These are phyloP conservation scores for Colletotrichum liriopes DNA, from an alignment of 2,329 filamentous ascomycete genomes.

Conservation along the genomic window DNA sequence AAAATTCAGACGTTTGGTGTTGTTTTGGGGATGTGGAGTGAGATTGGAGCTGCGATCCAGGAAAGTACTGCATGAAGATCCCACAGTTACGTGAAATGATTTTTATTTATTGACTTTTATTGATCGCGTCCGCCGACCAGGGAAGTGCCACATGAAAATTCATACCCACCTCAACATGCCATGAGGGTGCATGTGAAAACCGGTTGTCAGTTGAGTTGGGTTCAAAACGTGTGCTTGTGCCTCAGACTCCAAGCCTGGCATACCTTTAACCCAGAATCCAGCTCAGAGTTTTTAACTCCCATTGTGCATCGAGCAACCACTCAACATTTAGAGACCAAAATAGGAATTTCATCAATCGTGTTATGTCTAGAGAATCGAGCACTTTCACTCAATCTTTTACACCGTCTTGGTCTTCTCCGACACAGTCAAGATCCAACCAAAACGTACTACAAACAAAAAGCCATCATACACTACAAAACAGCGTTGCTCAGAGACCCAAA, in stretches of 20 bases:
- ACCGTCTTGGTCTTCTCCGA: neutral
- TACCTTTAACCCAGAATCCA: neutral
- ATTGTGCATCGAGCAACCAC: no score
- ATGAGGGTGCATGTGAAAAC: neutral
- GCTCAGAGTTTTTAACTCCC: neutral
- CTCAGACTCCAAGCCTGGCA: neutral
- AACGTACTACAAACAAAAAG: neutral
- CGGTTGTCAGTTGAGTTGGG: neutral
- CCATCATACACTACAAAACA: neutral
- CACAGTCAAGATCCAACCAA: neutral
- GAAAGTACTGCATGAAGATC: constrained; percentile 33
- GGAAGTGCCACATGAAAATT: neutral
- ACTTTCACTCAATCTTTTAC: neutral
- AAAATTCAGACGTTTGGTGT: constrained; percentile 17
- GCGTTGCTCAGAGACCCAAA: constrained; percentile 24
- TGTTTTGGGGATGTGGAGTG: constrained; percentile 41
- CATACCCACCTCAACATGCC: no score
- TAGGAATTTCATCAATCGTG: neutral
- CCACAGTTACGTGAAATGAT: constrained; percentile 24
- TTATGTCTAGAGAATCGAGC: neutral
- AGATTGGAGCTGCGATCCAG: constrained; percentile 34
- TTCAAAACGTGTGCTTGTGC: neutral
- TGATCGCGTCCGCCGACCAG: neutral
- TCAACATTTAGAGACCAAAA: neutral
- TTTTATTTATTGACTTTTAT: constrained; percentile 14